Evolutionary conservation across 257 asterid genomes (phyloP), one percentile per base, ranked within the genome.

Genomic region (Galeopsis tetrahit): DNA sequence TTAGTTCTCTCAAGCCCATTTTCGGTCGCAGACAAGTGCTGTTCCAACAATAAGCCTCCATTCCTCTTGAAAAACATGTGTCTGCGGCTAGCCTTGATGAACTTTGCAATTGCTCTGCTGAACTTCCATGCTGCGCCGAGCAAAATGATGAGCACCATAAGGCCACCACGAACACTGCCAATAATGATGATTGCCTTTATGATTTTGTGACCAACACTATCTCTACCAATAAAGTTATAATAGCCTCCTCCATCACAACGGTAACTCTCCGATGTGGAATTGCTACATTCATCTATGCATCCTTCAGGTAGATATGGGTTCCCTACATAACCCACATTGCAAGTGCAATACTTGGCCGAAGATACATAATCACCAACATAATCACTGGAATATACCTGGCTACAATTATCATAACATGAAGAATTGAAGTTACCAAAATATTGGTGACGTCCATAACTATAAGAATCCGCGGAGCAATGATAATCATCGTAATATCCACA

Each of bases 21-120:
- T 2, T 77, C 39, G 10, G 75, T 33, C 13, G 84, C 44, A 58
- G 75, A 52, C 39, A 82, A 42, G 5, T 79, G 80, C 14, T 78
- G 82, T n/a, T 82, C 69, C 68, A 82, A 28, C 14, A 82, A 55
- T 8, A 82, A 13, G 6, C 86, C 82, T 10, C 86, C 84, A 13
- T 82, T 80, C 13, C 70, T 78, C 77, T 71, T 79, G n/a, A 42
- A 83, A 13, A 76, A 79, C 53, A 55, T 71, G 21, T 28, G 66
- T 21, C 9, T 70, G 2, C 68, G 78, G 11, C 28, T 77, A 3
- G 69, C 66, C 75, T 82, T 63, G 31, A 76, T 44, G 35, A 42
- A 10, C 35, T 36, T 67, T 31, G 59, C 66, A 5, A 77, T 43
- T 40, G 60, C 56, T 39, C 33, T 68, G 53, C 2, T 8, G 6